A percentile compares a stretch with the other conserved stretches of the same genome.
phyloP scores from a whole-genome alignment of 495 filamentous ascomycete genomes.

The Aspergillus haitiensis region DNA sequence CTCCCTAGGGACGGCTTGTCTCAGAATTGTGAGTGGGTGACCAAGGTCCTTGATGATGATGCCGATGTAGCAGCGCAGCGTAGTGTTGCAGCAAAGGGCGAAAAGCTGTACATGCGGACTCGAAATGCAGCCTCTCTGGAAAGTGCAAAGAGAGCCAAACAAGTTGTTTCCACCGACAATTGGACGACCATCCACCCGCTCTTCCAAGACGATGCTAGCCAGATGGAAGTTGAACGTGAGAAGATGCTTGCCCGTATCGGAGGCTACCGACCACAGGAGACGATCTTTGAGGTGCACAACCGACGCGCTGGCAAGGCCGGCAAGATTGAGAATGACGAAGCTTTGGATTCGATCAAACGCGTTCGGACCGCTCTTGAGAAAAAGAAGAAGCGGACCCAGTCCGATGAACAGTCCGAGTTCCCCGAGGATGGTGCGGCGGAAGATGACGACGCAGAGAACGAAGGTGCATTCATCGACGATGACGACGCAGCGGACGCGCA shows the following conservation, averaged over 20 bases:
- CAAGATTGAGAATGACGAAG: slow-evolving; percentile 55
- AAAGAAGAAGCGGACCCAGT: slow-evolving; percentile 41
- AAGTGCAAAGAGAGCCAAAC: slow-evolving; percentile 81
- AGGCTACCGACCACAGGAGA: slow-evolving; percentile 84
- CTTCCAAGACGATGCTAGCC: slow-evolving; percentile 66
- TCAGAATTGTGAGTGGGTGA: slow-evolving; percentile 72
- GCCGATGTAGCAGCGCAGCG: slow-evolving; percentile 69
- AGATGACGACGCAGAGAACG: slow-evolving; percentile 33
- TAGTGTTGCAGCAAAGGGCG: slow-evolving; percentile 77
- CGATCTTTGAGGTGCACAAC: slow-evolving; percentile 88
- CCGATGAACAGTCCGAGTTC: slow-evolving; percentile 33
- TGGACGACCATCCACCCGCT: slow-evolving; percentile 73
- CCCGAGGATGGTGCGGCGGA: slow-evolving; percentile 30
- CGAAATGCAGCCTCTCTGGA: slow-evolving; percentile 83
- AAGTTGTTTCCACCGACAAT: slow-evolving; percentile 63
- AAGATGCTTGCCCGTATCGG: slow-evolving; percentile 84
- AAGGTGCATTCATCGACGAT: slow-evolving; percentile 33
- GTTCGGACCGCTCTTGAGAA: slow-evolving; percentile 55
- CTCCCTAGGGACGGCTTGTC: slow-evolving; percentile 69
- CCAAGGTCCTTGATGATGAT: slow-evolving; percentile 70
- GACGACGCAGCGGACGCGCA: slow-evolving; percentile 36
- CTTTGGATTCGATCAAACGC: slow-evolving; percentile 76
- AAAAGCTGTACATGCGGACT: slow-evolving; percentile 87
- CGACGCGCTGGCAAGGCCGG: slow-evolving; percentile 60
- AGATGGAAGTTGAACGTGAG: slow-evolving; percentile 67